Conservation (phyloP, 371 early-diverging fungal genomes). For the Nematocida sp. region DNA sequence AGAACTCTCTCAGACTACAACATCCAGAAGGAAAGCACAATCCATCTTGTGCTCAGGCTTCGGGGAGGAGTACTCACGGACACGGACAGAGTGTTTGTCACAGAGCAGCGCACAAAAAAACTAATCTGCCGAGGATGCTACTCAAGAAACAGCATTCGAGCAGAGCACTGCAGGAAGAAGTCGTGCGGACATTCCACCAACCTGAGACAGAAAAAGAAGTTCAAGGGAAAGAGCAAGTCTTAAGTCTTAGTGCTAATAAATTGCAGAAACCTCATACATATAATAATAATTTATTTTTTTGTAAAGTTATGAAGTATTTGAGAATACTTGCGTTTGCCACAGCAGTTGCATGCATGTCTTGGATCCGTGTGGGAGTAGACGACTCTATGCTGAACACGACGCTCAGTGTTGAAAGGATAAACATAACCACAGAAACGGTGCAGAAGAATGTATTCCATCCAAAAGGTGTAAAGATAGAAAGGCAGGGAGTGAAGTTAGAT, state of each 20-base stretch:
- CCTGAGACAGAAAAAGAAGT: constrained; percentile 70
- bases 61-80: constrained; percentile 52
- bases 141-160: constrained; percentile 94
- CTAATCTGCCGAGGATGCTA: constrained; percentile 70
- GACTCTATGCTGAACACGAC: constrained; percentile 20
- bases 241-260: constrained; percentile 13
- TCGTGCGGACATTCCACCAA: constrained; percentile 98
- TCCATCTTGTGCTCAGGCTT: constrained; percentile 80
- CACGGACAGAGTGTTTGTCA: constrained; percentile 50
- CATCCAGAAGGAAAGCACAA: constrained; percentile 89
- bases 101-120: constrained; percentile 9
- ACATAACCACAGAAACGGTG: background rate
- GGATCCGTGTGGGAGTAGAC: background rate
- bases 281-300: background rate
- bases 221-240: constrained; percentile 48
- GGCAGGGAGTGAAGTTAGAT: background rate
- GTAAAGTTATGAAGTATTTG: too few relatives aligned
- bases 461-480: background rate
- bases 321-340: background rate
- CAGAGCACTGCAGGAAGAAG: constrained; percentile 99
- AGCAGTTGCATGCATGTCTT: background rate
- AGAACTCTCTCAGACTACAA: constrained; percentile 69
- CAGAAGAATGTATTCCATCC: background rate
- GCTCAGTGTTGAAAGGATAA: background rate
- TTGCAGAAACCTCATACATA: background rate